Conservation (phyloP, 2,329 filamentous ascomycete genomes). For the Sporothrix schenckii region DNA sequence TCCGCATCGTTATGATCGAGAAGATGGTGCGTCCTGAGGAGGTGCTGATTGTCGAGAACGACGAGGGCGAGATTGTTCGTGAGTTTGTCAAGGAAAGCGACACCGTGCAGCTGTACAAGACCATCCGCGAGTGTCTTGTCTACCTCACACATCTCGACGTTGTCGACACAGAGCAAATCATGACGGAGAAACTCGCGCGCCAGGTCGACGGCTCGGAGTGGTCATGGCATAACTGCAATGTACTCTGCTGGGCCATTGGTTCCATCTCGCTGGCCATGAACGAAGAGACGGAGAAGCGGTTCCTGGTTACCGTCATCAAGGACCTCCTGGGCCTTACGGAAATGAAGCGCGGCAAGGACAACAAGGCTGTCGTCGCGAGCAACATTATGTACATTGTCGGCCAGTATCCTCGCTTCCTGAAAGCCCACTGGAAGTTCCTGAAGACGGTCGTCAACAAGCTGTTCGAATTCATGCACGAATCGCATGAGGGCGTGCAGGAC, state of each 20-base stretch:
- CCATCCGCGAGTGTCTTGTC: conserved; percentile 92
- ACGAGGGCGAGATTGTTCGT: conserved; percentile 97
- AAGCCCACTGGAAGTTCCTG: conserved; percentile 99
- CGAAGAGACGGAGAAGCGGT: conserved; percentile 97
- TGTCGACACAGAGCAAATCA: conserved; percentile 95
- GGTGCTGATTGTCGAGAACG: conserved; percentile 98
- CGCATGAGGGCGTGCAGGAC: conserved; percentile 97
- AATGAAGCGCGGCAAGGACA: conserved; percentile 99
- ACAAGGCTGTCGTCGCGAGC: conserved; percentile 97
- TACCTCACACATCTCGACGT: conserved; percentile 98
- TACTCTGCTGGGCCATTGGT: conserved; percentile 97
- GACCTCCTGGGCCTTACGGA: conserved; percentile 94
- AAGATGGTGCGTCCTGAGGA: conserved; percentile 99
- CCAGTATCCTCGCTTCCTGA: conserved; percentile 96
- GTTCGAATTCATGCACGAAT: conserved; percentile 99
- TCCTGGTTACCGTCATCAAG: conserved; percentile 98
- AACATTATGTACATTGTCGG: conserved; percentile 99
- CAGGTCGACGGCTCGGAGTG: conserved; percentile 95
- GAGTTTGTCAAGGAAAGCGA: conserved; percentile 99
- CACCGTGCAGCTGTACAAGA: conserved; percentile 99
- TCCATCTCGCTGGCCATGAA: conserved; percentile 99
- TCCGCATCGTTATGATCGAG: conserved; percentile 98
- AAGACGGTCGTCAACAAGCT: conserved; percentile 99
- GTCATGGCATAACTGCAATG: conserved; percentile 99
- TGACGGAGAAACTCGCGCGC: conserved; percentile 95